phyloP scores from a whole-genome alignment of 768 basidiomycete species.

The Auriculariales sp. region DNA sequence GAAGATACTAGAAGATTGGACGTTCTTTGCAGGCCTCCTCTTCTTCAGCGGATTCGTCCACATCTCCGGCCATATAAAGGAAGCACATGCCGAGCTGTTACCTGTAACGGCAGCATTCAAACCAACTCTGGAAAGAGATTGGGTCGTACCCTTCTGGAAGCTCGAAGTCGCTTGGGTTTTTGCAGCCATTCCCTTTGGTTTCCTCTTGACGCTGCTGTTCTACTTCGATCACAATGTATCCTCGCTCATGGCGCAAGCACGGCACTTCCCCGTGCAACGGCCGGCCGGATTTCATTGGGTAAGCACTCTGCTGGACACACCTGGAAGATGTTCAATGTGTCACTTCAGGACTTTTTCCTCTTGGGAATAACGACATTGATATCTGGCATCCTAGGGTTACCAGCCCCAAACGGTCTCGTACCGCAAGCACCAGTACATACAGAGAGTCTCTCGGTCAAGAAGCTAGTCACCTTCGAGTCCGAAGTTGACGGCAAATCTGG shows the following conservation, averaged over 20 bases:
- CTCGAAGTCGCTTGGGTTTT: slow-evolving; percentile 25
- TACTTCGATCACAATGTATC: slow-evolving; percentile 28
- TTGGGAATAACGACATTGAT: slow-evolving; percentile 27
- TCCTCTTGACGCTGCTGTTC: slow-evolving; percentile 27
- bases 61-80: slow-evolving; percentile 20
- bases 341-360: slow-evolving; percentile 20
- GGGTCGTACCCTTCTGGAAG: slow-evolving; percentile 28
- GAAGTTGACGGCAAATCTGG: background rate
- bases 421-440: slow-evolving; percentile 31
- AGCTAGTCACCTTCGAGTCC: background rate
- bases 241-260: slow-evolving; percentile 27
- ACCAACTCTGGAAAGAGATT: slow-evolving; percentile 18
- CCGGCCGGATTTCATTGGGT: slow-evolving; percentile 14
- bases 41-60: slow-evolving; percentile 17
- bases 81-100: slow-evolving; percentile 19
- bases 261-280: slow-evolving; percentile 25
- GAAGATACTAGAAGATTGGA: slow-evolving; percentile 8
- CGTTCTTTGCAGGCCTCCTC: slow-evolving; percentile 13
- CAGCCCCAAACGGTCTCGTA: slow-evolving; percentile 24
- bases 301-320: background rate
- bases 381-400: slow-evolving; percentile 16
- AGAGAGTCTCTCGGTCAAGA: background rate
- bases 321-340: too few relatives aligned
- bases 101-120: slow-evolving; percentile 15
- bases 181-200: slow-evolving; percentile 26